Conservation (phyloP, 1,284 basidiomycete species). For the Malassezia japonica region DNA sequence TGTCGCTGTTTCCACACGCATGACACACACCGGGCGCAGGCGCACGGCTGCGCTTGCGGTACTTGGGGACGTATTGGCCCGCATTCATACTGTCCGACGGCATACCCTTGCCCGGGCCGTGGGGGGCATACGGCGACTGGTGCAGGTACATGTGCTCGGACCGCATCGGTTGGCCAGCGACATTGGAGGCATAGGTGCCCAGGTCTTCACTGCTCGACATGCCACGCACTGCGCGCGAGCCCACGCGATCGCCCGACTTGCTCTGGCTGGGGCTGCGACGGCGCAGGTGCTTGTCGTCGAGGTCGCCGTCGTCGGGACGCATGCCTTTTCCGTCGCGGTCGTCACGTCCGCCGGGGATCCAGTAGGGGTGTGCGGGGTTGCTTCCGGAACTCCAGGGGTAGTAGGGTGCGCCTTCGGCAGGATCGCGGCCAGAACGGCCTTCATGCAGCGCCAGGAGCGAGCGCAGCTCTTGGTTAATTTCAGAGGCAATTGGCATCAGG, state of each 20-base stretch:
- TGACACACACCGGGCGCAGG: constrained; percentile 40
- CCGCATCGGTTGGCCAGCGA: not conserved
- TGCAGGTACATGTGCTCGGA: not conserved
- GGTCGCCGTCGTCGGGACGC: constrained; percentile 1
- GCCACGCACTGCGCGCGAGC: not conserved
- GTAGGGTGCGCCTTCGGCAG: constrained; percentile 5
- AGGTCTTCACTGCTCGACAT: constrained; percentile 3
- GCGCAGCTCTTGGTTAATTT: constrained; percentile 30
- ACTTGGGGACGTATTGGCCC: constrained; percentile 25
- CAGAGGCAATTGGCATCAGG: constrained; percentile 26
- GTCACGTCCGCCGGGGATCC: constrained; percentile 3
- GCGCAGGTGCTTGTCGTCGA: not conserved
- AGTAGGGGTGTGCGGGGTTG: not conserved
- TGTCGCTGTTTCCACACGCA: constrained; percentile 36
- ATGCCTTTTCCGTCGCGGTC: constrained; percentile 10
- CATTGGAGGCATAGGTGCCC: not conserved
- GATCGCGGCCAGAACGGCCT: constrained; percentile 14
- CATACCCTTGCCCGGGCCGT: constrained; percentile 13
- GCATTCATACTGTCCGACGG: not conserved
- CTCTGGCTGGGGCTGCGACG: not conserved
- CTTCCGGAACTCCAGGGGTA: constrained; percentile 8
- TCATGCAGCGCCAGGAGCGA: constrained; percentile 27
- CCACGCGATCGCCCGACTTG: not conserved
- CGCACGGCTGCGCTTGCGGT: constrained; percentile 44
- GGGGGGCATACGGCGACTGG: constrained; percentile 15